Evolutionary conservation across 169 alveolate species (phyloP).

Genomic region (Babesia sp.): DNA sequence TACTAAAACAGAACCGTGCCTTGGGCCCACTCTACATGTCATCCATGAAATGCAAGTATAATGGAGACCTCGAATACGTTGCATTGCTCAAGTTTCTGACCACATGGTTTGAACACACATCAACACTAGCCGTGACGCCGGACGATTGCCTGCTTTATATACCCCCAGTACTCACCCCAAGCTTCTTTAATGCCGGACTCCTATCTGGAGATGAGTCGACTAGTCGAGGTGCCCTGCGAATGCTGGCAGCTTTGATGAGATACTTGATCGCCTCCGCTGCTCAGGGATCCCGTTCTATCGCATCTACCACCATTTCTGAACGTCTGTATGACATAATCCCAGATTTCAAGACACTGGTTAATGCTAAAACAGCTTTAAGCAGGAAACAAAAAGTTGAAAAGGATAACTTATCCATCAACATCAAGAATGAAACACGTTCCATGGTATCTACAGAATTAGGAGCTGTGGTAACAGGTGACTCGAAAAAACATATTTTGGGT

Average conservation of each 20-base stretch:
- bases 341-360: conserved; percentile 30
- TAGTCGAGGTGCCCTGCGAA: conserved; percentile 18
- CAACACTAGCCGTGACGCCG: background rate
- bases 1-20: background rate
- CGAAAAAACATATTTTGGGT: background rate
- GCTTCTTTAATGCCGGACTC: conserved; percentile 33
- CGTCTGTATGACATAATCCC: conserved; percentile 7
- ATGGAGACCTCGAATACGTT: conserved; percentile 25
- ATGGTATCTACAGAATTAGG: conserved; percentile 34
- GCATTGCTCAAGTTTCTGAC: conserved; percentile 5
- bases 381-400: background rate
- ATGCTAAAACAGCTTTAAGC: conserved; percentile 2
- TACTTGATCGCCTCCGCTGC: background rate
- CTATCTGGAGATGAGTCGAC: conserved; percentile 11
- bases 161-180: conserved; percentile 13
- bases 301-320: background rate
- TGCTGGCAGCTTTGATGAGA: conserved; percentile 14
- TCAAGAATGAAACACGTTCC: conserved; percentile 13
- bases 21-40: conserved; percentile 24
- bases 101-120: conserved; percentile 7
- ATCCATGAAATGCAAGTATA: conserved; percentile 10
- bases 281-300: background rate
- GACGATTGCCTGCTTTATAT: background rate
- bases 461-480: background rate
- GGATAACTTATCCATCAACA: conserved; percentile 8